Conservation (phyloP, 495 filamentous ascomycete genomes). For the Darksidea phi region DNA sequence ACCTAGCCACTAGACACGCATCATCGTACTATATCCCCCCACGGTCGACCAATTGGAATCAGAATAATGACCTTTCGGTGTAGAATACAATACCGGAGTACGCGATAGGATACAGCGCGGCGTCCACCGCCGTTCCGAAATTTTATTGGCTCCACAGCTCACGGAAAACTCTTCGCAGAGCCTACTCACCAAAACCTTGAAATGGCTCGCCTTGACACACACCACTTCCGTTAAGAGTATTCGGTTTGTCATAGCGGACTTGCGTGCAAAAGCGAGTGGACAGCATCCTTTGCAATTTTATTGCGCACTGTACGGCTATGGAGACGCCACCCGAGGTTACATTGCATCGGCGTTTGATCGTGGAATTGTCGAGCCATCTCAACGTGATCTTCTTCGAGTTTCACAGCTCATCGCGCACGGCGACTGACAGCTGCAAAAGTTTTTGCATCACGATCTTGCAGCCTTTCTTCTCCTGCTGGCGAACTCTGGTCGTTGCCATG, state of each 20-base stretch:
- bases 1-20: neutral
- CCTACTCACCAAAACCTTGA: neutral
- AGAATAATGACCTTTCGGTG: neutral
- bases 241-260: neutral
- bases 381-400: neutral
- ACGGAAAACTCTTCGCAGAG: neutral
- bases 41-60: neutral
- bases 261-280: neutral
- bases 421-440: too few species aligned
- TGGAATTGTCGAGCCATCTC: neutral
- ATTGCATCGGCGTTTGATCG: neutral
- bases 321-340: neutral
- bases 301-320: neutral
- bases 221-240: neutral
- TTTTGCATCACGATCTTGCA: too few species aligned
- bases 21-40: neutral
- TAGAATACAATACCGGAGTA: neutral
- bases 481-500: too few species aligned
- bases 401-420: neutral
- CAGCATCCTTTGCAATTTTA: neutral
- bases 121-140: neutral
- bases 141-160: neutral
- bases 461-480: too few species aligned
- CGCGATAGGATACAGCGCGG: neutral
- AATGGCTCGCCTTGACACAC: neutral